Evolutionary conservation across 257 asterid genomes (phyloP), one percentile per base, ranked within the genome.

Genomic region (Lithospermum erythrorhizon): DNA sequence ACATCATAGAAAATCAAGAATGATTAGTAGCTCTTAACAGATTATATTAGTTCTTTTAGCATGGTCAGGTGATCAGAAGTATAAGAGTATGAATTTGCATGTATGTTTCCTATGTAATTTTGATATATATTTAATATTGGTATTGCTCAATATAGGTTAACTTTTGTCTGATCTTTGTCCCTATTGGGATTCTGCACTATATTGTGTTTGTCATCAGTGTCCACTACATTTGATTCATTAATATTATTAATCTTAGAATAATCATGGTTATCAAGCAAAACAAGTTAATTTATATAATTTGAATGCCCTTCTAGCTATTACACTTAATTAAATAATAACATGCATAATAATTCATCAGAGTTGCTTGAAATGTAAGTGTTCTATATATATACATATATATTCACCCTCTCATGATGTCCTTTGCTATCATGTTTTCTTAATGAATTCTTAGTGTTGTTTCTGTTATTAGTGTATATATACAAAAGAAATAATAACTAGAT

Each of bases 161-260:
- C 76, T 72, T 78, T 78, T 78, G 70, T 75, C 70, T 47, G 66
- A 65, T 72, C 49, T 58, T 72, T 69, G 78, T 76, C 81, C 73
- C 82, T 75, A 76, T 77, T 68, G 51, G 82, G 87, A 85, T 82
- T 80, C 78, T 70, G 85, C 83, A 76, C 76, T 62, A 82, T 85
- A 63, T 67, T 78, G 53, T 85, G 85, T 73, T 80, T 52, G 72
- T 67, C 65, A 61, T 51, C 65, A 48, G 57, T 57, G 68, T 11
- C 70, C 61, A 61, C 59, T 73, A 23, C 49, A 41, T 41, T 41
- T 11, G 13, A 11, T 41, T 41, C 49, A 41, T 9, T 41, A 49
- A 56, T 61, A 53, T 73, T 57, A 61, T 69, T 19, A 23, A 56
- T 56, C 23, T 6, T n/a, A 24, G 30, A 22, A 15, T 27, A 27